A percentile compares a stretch with the other conserved stretches of the same genome.
These are phyloP conservation scores for Drechslerella coelobrocha DNA, from an alignment of 2,329 filamentous ascomycete genomes.

Conservation along the genomic window DNA sequence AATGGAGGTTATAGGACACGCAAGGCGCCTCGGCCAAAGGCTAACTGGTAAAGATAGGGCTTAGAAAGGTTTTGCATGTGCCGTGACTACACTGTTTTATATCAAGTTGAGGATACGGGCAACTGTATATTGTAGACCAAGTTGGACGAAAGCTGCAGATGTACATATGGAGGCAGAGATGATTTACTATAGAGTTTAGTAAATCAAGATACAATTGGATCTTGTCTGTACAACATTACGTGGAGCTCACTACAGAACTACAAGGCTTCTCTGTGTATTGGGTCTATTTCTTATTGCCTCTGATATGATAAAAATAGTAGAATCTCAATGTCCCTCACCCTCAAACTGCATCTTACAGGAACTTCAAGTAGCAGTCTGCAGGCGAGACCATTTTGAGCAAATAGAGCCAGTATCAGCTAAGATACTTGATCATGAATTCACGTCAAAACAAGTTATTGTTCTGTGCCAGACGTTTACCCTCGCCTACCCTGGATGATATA, in stretches of 20 bases:
- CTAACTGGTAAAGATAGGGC: not conserved
- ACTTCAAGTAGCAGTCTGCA: constrained; percentile 50
- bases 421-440: not conserved
- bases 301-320: not conserved
- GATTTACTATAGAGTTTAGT: not conserved
- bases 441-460: constrained; percentile 20
- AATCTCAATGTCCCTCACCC: constrained; percentile 36
- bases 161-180: not conserved
- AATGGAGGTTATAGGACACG: constrained; percentile 18
- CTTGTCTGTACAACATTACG: not conserved
- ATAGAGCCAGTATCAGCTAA: constrained; percentile 7
- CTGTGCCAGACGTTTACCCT: constrained; percentile 51
- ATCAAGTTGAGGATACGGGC: too few species aligned
- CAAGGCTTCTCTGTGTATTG: not conserved
- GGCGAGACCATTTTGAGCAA: constrained; percentile 23
- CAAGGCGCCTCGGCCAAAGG: constrained; percentile 12
- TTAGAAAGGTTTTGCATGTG: too few species aligned
- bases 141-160: too few species aligned
- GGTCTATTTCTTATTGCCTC: not conserved
- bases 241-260: not conserved
- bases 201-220: not conserved
- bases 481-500: constrained; percentile 44
- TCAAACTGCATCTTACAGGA: constrained; percentile 50
- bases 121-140: too few species aligned
- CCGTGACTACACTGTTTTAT: too few species aligned